Conservation (phyloP, 305 asterid species). For the Rubia balearica region DNA sequence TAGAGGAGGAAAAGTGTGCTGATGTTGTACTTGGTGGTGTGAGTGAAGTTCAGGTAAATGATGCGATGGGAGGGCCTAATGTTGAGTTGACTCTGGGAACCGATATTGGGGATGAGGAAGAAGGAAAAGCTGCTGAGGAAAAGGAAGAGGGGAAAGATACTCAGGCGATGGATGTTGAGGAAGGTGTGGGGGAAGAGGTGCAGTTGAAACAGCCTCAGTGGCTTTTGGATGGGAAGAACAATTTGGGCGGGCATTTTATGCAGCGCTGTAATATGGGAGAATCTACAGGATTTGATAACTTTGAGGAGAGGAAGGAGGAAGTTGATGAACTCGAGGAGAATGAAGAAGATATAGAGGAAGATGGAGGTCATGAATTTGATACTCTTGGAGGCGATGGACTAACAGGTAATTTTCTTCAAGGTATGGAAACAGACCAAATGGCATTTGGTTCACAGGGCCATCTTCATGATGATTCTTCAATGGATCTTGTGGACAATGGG, state of each 20-base stretch:
- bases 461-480: conserved; percentile 34
- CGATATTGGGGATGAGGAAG: conserved; percentile 39
- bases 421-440: conserved; percentile 41
- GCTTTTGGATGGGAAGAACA: conserved; percentile 21
- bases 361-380: conserved; percentile 29
- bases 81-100: conserved; percentile 64
- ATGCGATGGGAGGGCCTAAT: conserved; percentile 26
- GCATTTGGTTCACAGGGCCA: conserved; percentile 41
- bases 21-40: conserved; percentile 17
- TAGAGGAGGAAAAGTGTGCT: conserved; percentile 26
- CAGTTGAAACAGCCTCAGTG: conserved; percentile 13
- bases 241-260: conserved; percentile 19
- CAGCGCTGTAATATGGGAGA: conserved; percentile 19
- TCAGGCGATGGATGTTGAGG: not conserved
- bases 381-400: conserved; percentile 44
- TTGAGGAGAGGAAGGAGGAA: conserved; percentile 17
- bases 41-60: conserved; percentile 16
- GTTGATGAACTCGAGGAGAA: conserved; percentile 21
- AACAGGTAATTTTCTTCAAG: conserved; percentile 53
- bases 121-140: conserved; percentile 22
- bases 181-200: not conserved
- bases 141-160: conserved; percentile 6
- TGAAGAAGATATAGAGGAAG: conserved; percentile 25
- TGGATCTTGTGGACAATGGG: conserved; percentile 26
- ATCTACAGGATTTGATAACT: conserved; percentile 4